Percentiles rank a stretch among this genome's conserved stretches.
These are phyloP conservation scores for Lepiota subincarnata DNA, from an alignment of 768 basidiomycete genomes.

Conservation along the genomic window DNA sequence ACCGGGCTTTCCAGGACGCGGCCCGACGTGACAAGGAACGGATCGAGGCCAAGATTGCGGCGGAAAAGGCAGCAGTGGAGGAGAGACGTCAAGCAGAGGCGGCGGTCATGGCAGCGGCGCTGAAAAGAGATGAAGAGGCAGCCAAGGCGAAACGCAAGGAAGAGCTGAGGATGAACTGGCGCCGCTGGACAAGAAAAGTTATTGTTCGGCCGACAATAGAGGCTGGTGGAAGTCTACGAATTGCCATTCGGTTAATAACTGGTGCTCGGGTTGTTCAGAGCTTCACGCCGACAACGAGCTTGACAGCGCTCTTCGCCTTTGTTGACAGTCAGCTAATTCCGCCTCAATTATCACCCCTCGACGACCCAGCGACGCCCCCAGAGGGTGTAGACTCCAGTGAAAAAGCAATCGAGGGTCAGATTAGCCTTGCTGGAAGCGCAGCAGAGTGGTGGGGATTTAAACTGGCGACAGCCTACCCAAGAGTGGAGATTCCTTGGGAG, in stretches of 20 bases:
- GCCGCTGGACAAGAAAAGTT: conserved; percentile 52
- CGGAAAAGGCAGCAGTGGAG: conserved; percentile 29
- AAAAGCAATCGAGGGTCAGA: conserved; percentile 27
- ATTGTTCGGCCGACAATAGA: conserved; percentile 28
- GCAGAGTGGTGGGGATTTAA: conserved; percentile 72
- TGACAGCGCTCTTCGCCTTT: conserved; percentile 68
- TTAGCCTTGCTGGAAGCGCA: conserved; percentile 15
- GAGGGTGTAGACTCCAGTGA: conserved; percentile 34
- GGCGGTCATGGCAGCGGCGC: conserved; percentile 21
- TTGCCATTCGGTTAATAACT: conserved; percentile 53
- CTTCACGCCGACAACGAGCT: conserved; percentile 44
- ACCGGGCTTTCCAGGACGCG: conserved; percentile 68
- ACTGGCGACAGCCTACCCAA: conserved; percentile 66
- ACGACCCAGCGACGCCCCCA: conserved; percentile 42
- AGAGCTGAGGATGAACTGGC: conserved; percentile 51
- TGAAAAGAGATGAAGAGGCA: conserved; percentile 21
- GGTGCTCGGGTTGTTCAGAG: conserved; percentile 55
- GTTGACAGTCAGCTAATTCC: conserved; percentile 64
- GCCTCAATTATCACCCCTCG: conserved; percentile 26
- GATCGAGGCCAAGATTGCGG: conserved; percentile 51
- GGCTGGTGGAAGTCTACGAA: conserved; percentile 28
- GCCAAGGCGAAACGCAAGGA: conserved; percentile 27
- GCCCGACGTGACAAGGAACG: conserved; percentile 65
- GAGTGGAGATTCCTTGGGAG: conserved; percentile 55
- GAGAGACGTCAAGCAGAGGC: conserved; percentile 35